Evolutionary conservation across 345 rosid species (phyloP), one percentile per base, ranked within the genome.

Genomic region (Hibiscus tridactylites): DNA sequence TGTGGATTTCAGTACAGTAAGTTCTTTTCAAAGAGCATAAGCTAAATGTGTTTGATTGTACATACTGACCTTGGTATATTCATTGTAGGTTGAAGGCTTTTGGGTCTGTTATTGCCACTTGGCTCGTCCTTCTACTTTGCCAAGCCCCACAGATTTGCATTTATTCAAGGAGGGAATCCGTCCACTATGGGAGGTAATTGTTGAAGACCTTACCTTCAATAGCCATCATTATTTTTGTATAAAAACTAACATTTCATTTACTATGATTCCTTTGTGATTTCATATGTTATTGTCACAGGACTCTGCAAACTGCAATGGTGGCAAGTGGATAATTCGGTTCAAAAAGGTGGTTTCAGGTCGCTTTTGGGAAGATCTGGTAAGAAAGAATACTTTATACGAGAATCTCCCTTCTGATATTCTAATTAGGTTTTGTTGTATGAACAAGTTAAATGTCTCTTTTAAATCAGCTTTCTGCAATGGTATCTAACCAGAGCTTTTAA

Each of bases 301-400:
- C 78, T 72, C 88, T 77, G 98, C 97, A 24, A 96, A 96, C 80
- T 83, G 90, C 83, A 92, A 79, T 67, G 98, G 99, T 74, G 99
- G 97, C 52, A 92, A 96, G 84, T 96, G 99, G 99, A 96, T 92
- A 81, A 87, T 92, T 72, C 83, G 98, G 56, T 96, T 96, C 84
- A 83, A 91, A 61, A 92, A 92, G 84, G 91, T 83, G 76, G 98
- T 96, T 62, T 91, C 98, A 0, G 93, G 96, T 52, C 98, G 95
- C 78, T 96, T 91, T 77, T 96, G 99, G 98, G 98, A 92, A 84
- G 99, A 92, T 83, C 75, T 92, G 92, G 99, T 92, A 78, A 88
- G 93, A 76, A 67, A 61, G 61, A 49, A 56, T 54, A 21, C 26
- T 29, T 15, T 57, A 15, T 16, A 28, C 9, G 4, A 12, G 52